These are phyloP conservation scores for Pterocarpus macrocarpus DNA, from an alignment of 306 rosid genomes.

Conservation along the genomic window DNA sequence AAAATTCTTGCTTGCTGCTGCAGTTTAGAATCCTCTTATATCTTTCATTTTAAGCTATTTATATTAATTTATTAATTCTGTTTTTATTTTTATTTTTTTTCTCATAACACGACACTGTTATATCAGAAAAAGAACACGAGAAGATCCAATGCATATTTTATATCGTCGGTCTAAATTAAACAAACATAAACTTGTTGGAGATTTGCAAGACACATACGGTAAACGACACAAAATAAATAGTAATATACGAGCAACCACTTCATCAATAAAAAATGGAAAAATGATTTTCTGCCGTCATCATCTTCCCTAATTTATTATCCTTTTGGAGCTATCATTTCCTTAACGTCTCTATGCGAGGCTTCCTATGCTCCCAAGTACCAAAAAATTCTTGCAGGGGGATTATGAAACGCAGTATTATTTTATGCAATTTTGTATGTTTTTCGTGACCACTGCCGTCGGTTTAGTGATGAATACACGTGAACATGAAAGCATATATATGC, in stretches of 20 bases:
- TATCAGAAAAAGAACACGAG: too few relatives aligned
- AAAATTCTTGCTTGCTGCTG: background rate
- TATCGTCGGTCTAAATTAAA: constrained; percentile 17
- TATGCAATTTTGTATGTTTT: constrained; percentile 40
- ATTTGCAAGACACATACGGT: constrained; percentile 48
- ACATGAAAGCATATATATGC: background rate
- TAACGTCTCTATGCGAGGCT: constrained; percentile 41
- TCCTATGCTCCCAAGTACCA: constrained; percentile 53
- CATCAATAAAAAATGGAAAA: constrained; percentile 19
- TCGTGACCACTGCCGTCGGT: constrained; percentile 38
- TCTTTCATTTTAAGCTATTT: too few relatives aligned
- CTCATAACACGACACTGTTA: too few relatives aligned
- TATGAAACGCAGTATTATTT: constrained; percentile 43
- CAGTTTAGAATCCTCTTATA: background rate
- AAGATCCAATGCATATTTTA: background rate
- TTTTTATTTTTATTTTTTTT: too few relatives aligned
- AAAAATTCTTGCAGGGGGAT: constrained; percentile 61
- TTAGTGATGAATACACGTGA: constrained; percentile 54
- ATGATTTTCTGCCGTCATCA: constrained; percentile 27
- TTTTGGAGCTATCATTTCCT: constrained; percentile 41
- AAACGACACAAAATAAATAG: constrained; percentile 34
- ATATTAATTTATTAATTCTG: too few relatives aligned
- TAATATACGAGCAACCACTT: constrained; percentile 12
- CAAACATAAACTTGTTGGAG: constrained; percentile 39
- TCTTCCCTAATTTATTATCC: constrained; percentile 15